Percentiles rank a stretch among this genome's conserved stretches.
These are phyloP conservation scores for Mycosphaerelloides madeirae DNA, from an alignment of 2,329 filamentous ascomycete genomes.

Conservation along the genomic window DNA sequence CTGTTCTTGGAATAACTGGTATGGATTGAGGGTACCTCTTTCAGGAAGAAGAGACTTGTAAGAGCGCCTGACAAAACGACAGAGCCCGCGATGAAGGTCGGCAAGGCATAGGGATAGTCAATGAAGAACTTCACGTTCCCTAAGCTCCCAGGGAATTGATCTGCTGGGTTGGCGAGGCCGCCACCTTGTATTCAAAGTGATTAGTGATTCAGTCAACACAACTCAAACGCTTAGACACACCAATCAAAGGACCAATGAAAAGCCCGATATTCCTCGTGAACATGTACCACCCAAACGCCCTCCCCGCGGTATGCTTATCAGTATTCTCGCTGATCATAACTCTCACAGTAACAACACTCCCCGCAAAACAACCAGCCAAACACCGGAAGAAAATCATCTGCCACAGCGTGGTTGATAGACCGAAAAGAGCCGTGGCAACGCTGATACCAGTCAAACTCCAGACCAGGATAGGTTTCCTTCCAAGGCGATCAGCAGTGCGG, in stretches of 20 bases:
- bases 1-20: not conserved
- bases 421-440: slow-evolving; percentile 60
- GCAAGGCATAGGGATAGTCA: slow-evolving; percentile 61
- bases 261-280: slow-evolving; percentile 69
- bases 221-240: slow-evolving; percentile 23
- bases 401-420: slow-evolving; percentile 59
- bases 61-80: slow-evolving; percentile 53
- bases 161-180: slow-evolving; percentile 60
- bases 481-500: slow-evolving; percentile 60
- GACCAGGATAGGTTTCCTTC: slow-evolving; percentile 68
- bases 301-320: slow-evolving; percentile 64
- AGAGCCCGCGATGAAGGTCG: slow-evolving; percentile 54
- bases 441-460: slow-evolving; percentile 62
- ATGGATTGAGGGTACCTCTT: slow-evolving; percentile 34
- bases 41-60: slow-evolving; percentile 52
- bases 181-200: slow-evolving; percentile 48
- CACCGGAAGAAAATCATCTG: slow-evolving; percentile 72
- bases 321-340: slow-evolving; percentile 73
- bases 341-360: slow-evolving; percentile 67
- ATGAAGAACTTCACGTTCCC: slow-evolving; percentile 54
- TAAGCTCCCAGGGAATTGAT: slow-evolving; percentile 59
- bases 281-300: slow-evolving; percentile 70
- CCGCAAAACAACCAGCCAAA: slow-evolving; percentile 67
- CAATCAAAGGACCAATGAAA: slow-evolving; percentile 63
- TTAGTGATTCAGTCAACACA: not conserved